A percentile compares a stretch with the other conserved stretches of the same genome.
Conservation (phyloP, 176 grass and related monocot genomes). For the Poa pratensis region DNA sequence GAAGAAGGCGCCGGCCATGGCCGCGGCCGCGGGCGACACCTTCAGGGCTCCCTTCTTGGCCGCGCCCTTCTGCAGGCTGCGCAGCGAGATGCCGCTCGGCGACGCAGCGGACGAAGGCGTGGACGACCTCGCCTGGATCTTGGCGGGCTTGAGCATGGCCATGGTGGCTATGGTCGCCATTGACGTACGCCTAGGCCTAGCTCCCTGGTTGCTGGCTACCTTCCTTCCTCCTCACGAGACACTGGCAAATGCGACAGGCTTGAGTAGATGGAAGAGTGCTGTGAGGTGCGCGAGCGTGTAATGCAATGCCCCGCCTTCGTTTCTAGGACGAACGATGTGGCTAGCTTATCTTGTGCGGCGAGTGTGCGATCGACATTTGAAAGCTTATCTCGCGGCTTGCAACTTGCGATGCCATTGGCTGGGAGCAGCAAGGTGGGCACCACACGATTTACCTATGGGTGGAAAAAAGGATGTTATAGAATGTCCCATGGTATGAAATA, state of each 20-base stretch:
- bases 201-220: neutral
- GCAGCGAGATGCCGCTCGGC: conserved; percentile 52
- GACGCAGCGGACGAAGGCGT: neutral
- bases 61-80: conserved; percentile 38
- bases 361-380: conserved; percentile 44
- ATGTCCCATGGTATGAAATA: neutral
- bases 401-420: conserved; percentile 40
- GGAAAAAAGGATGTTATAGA: neutral
- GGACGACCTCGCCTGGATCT: conserved; percentile 31
- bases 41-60: conserved; percentile 22
- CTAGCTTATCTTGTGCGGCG: conserved; percentile 44
- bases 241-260: neutral
- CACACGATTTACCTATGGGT: neutral
- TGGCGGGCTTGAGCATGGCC: conserved; percentile 70
- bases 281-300: conserved; percentile 12
- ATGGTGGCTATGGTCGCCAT: conserved; percentile 83
- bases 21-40: conserved; percentile 45
- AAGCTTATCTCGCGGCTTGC: conserved; percentile 50
- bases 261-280: neutral
- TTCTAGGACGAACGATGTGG: conserved; percentile 37
- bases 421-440: conserved; percentile 19
- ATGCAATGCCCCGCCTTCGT: neutral
- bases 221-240: neutral
- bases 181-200: neutral
- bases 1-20: conserved; percentile 67